A percentile compares a stretch with the other conserved stretches of the same genome.
Evolutionary conservation across 2,329 filamentous ascomycete genomes (phyloP).

Genomic region (Fusarium sp.): DNA sequence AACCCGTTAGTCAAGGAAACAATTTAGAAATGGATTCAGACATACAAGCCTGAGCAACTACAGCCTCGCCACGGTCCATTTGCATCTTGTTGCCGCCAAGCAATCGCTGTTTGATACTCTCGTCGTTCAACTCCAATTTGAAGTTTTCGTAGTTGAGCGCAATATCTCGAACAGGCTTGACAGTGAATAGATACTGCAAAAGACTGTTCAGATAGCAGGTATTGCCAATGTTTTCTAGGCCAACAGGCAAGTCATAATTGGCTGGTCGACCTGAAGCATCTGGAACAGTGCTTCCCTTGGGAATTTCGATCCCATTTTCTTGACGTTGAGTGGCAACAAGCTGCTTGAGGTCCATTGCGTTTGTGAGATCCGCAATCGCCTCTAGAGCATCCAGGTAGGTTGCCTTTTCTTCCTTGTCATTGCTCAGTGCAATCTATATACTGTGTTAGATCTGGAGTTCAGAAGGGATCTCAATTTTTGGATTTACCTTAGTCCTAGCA

Average conservation of each 20-base stretch:
- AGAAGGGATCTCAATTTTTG: not conserved
- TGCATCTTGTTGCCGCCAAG: constrained; percentile 76
- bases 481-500: constrained; percentile 47
- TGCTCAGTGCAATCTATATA: constrained; percentile 43
- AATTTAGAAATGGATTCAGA: constrained; percentile 34
- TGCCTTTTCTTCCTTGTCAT: constrained; percentile 46
- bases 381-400: constrained; percentile 52
- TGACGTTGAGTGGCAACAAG: constrained; percentile 44
- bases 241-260: constrained; percentile 77
- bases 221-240: constrained; percentile 93
- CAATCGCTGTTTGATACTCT: constrained; percentile 72
- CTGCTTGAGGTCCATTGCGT: constrained; percentile 45
- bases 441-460: constrained; percentile 21
- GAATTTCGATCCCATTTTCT: constrained; percentile 40
- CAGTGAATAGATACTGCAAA: constrained; percentile 93
- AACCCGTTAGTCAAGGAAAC: constrained; percentile 43
- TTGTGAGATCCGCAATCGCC: constrained; percentile 50
- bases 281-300: constrained; percentile 3
- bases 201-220: constrained; percentile 98
- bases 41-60: constrained; percentile 79
- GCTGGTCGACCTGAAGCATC: constrained; percentile 27
- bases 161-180: constrained; percentile 83
- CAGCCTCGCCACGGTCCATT: constrained; percentile 69
- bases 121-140: constrained; percentile 75
- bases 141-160: constrained; percentile 81